A percentile compares a stretch with the other conserved stretches of the same genome.
phyloP scores from a whole-genome alignment of 1,139 yeast genomes.

The Suhomyces atakaporum region DNA sequence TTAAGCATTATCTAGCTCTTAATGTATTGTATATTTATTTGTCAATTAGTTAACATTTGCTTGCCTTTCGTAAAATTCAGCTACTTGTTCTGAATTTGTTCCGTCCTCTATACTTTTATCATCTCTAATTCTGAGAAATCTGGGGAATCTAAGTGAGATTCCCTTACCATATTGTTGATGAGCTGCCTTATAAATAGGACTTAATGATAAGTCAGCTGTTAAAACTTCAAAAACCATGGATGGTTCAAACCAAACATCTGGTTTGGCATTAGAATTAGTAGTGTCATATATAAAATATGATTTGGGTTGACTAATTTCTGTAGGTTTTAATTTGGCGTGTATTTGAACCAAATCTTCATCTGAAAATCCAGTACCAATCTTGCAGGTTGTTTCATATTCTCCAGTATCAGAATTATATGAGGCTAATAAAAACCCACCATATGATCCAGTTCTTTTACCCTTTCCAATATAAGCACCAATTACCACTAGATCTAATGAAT shows the following conservation, averaged over 20 bases:
- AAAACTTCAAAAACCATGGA: conserved; percentile 82
- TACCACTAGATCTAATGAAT: conserved; percentile 89
- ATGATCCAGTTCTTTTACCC: conserved; percentile 92
- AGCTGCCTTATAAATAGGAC: conserved; percentile 93
- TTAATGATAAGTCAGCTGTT: conserved; percentile 89
- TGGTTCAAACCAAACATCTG: conserved; percentile 98
- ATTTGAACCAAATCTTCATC: conserved; percentile 74
- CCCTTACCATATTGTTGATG: conserved; percentile 79
- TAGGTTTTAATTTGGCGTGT: conserved; percentile 62
- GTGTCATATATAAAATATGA: conserved; percentile 70
- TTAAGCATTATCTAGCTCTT: background rate
- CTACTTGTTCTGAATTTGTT: conserved; percentile 85
- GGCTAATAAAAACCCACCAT: conserved; percentile 92
- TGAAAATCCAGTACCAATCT: conserved; percentile 95
- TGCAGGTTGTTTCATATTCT: conserved; percentile 92
- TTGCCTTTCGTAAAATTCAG: conserved; percentile 84
- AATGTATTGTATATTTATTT: background rate
- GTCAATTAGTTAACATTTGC: conserved; percentile 34
- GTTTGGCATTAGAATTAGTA: conserved; percentile 61
- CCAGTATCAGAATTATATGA: conserved; percentile 88
- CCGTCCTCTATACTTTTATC: conserved; percentile 90
- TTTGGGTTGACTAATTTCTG: conserved; percentile 69
- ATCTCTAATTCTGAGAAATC: conserved; percentile 82
- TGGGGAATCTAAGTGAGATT: conserved; percentile 85
- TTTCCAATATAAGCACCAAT: conserved; percentile 92